phyloP scores from a whole-genome alignment of 2,329 filamentous ascomycete genomes.

The Pseudocercospora fijiensis region DNA sequence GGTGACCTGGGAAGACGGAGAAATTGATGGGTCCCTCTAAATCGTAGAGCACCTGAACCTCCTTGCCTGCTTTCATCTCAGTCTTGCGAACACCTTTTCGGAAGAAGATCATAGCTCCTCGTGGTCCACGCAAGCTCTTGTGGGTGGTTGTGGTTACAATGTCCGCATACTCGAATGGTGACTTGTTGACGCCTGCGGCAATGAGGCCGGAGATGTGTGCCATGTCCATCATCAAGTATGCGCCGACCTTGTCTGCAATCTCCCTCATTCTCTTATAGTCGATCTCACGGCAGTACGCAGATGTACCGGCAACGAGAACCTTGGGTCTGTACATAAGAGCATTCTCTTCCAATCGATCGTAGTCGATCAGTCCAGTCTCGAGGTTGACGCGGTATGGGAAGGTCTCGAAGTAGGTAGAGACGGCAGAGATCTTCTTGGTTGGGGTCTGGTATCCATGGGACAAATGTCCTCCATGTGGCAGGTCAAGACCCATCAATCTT shows the following conservation, averaged over 20 bases:
- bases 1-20: constrained; percentile 98
- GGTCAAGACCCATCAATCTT: constrained; percentile 92
- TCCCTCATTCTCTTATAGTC: constrained; percentile 95
- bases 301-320: constrained; percentile 92
- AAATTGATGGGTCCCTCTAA: constrained; percentile 97
- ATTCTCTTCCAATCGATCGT: constrained; percentile 86
- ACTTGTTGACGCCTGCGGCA: constrained; percentile 87
- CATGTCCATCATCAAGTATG: constrained; percentile 94
- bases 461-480: constrained; percentile 93
- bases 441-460: constrained; percentile 97
- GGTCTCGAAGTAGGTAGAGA: constrained; percentile 99
- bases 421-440: constrained; percentile 77
- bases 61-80: constrained; percentile 86
- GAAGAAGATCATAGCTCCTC: constrained; percentile 99
- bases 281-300: constrained; percentile 96
- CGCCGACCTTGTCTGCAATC: constrained; percentile 85
- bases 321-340: constrained; percentile 92
- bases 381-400: constrained; percentile 91
- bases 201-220: constrained; percentile 97
- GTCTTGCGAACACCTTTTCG: constrained; percentile 91
- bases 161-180: constrained; percentile 88
- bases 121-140: constrained; percentile 96
- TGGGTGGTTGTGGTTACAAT: constrained; percentile 98
- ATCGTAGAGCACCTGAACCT: constrained; percentile 73
- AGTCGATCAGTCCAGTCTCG: constrained; percentile 94